Conservation (phyloP, 1,284 basidiomycete species). For the Heterobasidion irregulare region DNA sequence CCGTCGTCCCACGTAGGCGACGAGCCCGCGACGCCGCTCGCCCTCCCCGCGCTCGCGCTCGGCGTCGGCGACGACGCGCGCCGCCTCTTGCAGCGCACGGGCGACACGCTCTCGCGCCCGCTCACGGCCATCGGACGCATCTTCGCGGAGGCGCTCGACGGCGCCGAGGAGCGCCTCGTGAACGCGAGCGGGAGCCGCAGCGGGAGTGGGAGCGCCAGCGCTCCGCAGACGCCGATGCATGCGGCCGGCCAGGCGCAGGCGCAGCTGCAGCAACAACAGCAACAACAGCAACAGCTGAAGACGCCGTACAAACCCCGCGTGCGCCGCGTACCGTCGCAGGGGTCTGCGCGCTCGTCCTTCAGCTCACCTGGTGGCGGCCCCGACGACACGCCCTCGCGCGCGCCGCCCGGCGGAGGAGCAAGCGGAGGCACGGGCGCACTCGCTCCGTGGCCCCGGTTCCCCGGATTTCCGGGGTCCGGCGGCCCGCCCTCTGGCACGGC, state of each 20-base stretch:
- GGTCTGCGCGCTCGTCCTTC: slow-evolving; percentile 17
- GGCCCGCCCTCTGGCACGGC: not conserved
- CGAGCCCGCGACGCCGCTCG: slow-evolving; percentile 74
- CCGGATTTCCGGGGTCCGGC: no score
- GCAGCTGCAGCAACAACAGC: slow-evolving; percentile 21
- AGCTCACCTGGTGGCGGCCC: slow-evolving; percentile 8
- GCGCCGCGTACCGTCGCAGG: slow-evolving; percentile 27
- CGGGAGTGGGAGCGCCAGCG: not conserved
- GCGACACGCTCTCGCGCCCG: slow-evolving; percentile 83
- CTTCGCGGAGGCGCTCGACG: slow-evolving; percentile 71
- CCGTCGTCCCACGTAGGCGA: slow-evolving; percentile 62
- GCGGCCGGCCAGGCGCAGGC: slow-evolving; percentile 12
- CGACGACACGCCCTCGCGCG: slow-evolving; percentile 12
- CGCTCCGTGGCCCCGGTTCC: not conserved
- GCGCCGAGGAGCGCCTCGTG: slow-evolving; percentile 24
- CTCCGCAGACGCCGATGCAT: not conserved
- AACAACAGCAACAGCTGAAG: slow-evolving; percentile 36
- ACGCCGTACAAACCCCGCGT: slow-evolving; percentile 71
- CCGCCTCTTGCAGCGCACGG: slow-evolving; percentile 78
- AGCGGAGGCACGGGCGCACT: not conserved
- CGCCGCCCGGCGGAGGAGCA: slow-evolving; percentile 31
- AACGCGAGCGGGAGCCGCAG: slow-evolving; percentile 5
- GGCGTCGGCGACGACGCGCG: slow-evolving; percentile 68
- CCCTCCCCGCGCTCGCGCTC: slow-evolving; percentile 24
- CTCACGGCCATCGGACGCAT: slow-evolving; percentile 82